These are phyloP conservation scores for Exophiala alcalophila DNA, from an alignment of 2,329 filamentous ascomycete genomes.

Conservation along the genomic window DNA sequence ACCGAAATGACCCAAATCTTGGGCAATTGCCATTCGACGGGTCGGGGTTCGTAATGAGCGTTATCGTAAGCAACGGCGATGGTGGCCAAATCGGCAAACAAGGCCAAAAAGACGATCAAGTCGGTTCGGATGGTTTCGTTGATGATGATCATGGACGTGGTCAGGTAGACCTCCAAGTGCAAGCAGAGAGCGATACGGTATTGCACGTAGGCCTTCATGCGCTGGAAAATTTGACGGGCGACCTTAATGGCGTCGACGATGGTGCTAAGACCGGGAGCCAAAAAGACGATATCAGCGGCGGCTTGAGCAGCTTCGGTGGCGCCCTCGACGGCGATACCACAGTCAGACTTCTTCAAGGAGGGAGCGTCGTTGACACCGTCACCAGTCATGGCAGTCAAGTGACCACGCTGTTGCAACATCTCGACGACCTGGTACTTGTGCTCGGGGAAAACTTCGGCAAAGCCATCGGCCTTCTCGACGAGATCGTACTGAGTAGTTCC, in stretches of 20 bases:
- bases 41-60: constrained; percentile 69
- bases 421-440: constrained; percentile 75
- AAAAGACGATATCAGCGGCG: constrained; percentile 71
- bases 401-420: constrained; percentile 70
- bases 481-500: constrained; percentile 73
- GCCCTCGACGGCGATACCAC: constrained; percentile 71
- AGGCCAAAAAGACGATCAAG: constrained; percentile 73
- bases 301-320: constrained; percentile 70
- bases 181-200: constrained; percentile 74
- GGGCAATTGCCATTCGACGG: constrained; percentile 75
- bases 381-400: constrained; percentile 73
- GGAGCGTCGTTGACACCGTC: constrained; percentile 74
- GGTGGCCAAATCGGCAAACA: constrained; percentile 76
- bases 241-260: constrained; percentile 73
- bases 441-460: constrained; percentile 71
- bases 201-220: constrained; percentile 74
- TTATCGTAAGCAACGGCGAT: constrained; percentile 78
- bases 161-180: constrained; percentile 72
- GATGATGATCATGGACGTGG: constrained; percentile 75
- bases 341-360: constrained; percentile 71
- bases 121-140: constrained; percentile 71
- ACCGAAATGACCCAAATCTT: constrained; percentile 78
- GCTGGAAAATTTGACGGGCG: constrained; percentile 71
- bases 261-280: constrained; percentile 67
- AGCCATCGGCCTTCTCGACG: constrained; percentile 70